Percentiles rank a stretch among this genome's conserved stretches.
Evolutionary conservation across 208 protist genomes (phyloP).

Genomic region (Phytomonas sp.): DNA sequence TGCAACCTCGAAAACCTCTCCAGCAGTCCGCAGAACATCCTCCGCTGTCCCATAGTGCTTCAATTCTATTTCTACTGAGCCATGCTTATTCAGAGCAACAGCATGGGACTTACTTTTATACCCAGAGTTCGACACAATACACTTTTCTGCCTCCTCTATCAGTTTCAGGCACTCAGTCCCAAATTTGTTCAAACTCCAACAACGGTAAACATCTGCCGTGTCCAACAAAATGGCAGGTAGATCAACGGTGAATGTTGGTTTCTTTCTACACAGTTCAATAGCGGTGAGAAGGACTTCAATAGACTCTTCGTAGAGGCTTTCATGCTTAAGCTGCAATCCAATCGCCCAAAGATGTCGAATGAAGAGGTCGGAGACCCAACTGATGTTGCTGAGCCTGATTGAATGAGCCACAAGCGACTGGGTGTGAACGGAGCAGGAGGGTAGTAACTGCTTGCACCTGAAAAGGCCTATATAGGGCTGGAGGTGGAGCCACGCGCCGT

Average conservation of each 20-base stretch:
- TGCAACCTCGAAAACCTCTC: conserved; percentile 31
- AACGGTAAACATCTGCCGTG: conserved; percentile 59
- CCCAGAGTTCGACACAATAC: conserved; percentile 43
- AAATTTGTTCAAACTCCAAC: conserved; percentile 48
- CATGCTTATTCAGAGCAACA: conserved; percentile 55
- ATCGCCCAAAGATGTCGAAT: conserved; percentile 62
- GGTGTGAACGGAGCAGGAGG: conserved; percentile 64
- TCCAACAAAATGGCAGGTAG: conserved; percentile 56
- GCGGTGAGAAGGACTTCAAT: conserved; percentile 48
- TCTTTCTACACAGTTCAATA: conserved; percentile 55
- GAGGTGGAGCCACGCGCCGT: conserved; percentile 70
- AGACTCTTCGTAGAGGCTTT: conserved; percentile 46
- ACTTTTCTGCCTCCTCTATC: conserved; percentile 42
- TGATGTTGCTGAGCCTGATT: conserved; percentile 59
- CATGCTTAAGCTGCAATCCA: conserved; percentile 47
- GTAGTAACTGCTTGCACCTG: conserved; percentile 62
- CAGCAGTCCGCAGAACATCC: conserved; percentile 31
- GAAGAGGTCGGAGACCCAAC: conserved; percentile 71
- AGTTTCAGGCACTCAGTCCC: conserved; percentile 41
- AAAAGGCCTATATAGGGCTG: conserved; percentile 72
- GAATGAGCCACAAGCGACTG: conserved; percentile 47
- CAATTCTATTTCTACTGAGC: conserved; percentile 60
- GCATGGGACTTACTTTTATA: conserved; percentile 41
- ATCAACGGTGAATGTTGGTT: conserved; percentile 41
- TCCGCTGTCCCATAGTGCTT: conserved; percentile 29